A percentile compares a stretch with the other conserved stretches of the same genome.
Conservation (phyloP, 805 yeast genomes). For the Wickerhamomyces sydowiorum region DNA sequence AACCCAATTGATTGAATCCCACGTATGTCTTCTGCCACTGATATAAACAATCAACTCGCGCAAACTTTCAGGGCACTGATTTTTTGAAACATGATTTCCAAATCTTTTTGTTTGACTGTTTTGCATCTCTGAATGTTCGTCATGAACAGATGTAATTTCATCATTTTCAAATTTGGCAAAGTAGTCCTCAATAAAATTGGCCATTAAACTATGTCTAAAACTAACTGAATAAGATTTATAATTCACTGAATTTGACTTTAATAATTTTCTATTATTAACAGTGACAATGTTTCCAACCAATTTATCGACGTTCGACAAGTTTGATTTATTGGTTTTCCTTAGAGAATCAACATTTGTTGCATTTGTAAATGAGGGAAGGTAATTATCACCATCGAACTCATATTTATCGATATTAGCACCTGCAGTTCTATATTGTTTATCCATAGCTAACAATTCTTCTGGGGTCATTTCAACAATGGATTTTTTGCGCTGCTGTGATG, state of each 20-base stretch:
- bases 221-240: constrained; percentile 14
- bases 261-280: constrained; percentile 1
- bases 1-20: constrained; percentile 21
- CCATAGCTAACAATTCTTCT: constrained; percentile 21
- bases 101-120: not conserved
- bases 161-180: not conserved
- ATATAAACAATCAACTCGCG: constrained; percentile 18
- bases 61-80: constrained; percentile 11
- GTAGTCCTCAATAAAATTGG: constrained; percentile 7
- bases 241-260: constrained; percentile 4
- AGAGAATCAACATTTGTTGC: constrained; percentile 1
- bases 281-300: constrained; percentile 6
- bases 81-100: not conserved
- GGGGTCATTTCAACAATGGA: constrained; percentile 21
- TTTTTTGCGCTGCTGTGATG: constrained; percentile 11
- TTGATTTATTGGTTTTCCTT: constrained; percentile 4
- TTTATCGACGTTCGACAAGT: constrained; percentile 13
- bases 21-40: constrained; percentile 18
- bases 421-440: constrained; percentile 15
- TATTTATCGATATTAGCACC: constrained; percentile 14
- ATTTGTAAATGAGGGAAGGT: constrained; percentile 10
- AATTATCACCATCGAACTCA: constrained; percentile 21
- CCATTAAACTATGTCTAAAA: constrained; percentile 15
- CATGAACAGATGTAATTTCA: not conserved
- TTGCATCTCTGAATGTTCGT: not conserved